Evolutionary conservation across 306 rosid genomes (phyloP).

Genomic region (Vigna unguiculata): DNA sequence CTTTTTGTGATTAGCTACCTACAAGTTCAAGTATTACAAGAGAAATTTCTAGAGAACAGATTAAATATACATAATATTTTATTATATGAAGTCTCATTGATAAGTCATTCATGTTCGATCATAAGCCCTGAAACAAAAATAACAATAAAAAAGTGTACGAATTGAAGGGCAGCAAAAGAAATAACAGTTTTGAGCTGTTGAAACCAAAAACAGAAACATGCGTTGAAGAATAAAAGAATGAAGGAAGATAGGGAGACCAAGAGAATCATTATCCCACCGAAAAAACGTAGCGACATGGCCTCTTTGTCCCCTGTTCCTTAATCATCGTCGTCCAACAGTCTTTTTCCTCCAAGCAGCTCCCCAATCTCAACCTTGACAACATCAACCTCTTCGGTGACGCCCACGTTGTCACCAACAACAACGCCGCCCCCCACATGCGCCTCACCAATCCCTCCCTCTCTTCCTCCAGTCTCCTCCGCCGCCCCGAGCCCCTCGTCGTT

Average conservation of each 20-base stretch:
- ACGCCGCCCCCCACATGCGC: slow-evolving; percentile 45
- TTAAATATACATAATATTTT: no score
- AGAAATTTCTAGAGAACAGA: no score
- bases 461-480: slow-evolving; percentile 64
- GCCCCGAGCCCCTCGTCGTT: slow-evolving; percentile 42
- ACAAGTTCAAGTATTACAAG: no score
- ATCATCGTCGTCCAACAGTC: slow-evolving; percentile 45
- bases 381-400: slow-evolving; percentile 67
- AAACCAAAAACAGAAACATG: background rate
- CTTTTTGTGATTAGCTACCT: slow-evolving; percentile 76
- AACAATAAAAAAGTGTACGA: background rate
- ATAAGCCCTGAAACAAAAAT: slow-evolving; percentile 67
- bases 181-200: background rate
- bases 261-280: slow-evolving; percentile 3
- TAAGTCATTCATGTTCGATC: no score
- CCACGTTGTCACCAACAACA: slow-evolving; percentile 31
- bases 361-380: slow-evolving; percentile 58
- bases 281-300: slow-evolving; percentile 52
- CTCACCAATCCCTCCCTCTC: slow-evolving; percentile 52
- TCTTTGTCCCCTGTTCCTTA: slow-evolving; percentile 41
- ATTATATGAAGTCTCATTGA: no score
- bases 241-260: background rate
- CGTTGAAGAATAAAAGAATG: background rate
- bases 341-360: slow-evolving; percentile 32
- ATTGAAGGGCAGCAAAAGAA: background rate